These are phyloP conservation scores for Brassica rapa DNA, from an alignment of 345 rosid species.

Conservation along the genomic window DNA sequence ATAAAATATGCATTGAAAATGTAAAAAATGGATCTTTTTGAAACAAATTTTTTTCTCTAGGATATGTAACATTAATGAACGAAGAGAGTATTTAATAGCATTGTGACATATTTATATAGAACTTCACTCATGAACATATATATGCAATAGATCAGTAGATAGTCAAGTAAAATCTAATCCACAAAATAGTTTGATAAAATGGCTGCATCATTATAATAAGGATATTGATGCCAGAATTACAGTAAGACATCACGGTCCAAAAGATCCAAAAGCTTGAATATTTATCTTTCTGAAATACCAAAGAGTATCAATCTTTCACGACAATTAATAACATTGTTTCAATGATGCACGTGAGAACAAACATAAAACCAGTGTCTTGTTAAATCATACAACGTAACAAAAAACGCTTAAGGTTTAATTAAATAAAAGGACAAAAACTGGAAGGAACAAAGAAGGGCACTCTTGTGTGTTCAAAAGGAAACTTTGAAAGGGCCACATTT, in stretches of 20 bases:
- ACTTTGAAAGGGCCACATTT: constrained; percentile 27
- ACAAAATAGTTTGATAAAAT: not conserved
- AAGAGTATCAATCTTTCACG: constrained; percentile 5
- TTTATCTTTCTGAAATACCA: not conserved
- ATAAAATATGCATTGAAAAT: too few species aligned
- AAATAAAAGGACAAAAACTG: constrained; percentile 22
- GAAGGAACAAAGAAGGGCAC: constrained; percentile 26
- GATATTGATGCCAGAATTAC: not conserved
- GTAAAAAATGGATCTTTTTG: too few species aligned
- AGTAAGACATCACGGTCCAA: not conserved
- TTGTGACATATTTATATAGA: not conserved
- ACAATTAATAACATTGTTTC: constrained; percentile 13
- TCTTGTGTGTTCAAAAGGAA: constrained; percentile 26
- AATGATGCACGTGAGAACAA: constrained; percentile 3
- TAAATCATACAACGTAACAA: constrained; percentile 23
- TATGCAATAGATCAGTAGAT: not conserved
- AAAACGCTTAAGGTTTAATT: not conserved
- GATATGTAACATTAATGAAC: too few species aligned
- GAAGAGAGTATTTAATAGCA: not conserved
- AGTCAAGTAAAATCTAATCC: not conserved
- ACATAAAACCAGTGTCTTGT: constrained; percentile 17
- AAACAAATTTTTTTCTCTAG: too few species aligned
- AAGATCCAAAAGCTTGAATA: not conserved
- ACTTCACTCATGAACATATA: not conserved
- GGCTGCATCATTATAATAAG: not conserved